Conservation (phyloP, 768 basidiomycete species). For the Tulasnella sp. region DNA sequence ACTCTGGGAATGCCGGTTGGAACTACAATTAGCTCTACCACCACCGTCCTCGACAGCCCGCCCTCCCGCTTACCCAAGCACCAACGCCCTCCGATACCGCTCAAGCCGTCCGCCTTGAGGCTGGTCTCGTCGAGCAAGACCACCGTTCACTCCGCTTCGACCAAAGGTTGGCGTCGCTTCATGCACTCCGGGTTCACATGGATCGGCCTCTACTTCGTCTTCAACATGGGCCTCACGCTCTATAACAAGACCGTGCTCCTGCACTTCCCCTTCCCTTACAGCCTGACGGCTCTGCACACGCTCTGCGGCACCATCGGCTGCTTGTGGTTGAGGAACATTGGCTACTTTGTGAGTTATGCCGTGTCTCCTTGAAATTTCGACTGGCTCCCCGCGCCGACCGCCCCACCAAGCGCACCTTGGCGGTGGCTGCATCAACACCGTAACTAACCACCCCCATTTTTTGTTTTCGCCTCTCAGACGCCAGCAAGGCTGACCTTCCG, state of each 20-base stretch:
- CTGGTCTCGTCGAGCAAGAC: not conserved
- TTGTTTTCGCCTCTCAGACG: constrained; percentile 33
- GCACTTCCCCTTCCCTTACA: constrained; percentile 93
- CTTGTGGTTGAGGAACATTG: constrained; percentile 56
- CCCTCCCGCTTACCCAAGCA: not conserved
- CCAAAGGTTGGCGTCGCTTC: not conserved
- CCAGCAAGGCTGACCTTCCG: constrained; percentile 53
- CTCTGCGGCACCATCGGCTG: constrained; percentile 81
- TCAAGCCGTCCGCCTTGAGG: not conserved
- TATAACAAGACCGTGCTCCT: constrained; percentile 94
- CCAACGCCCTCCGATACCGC: not conserved
- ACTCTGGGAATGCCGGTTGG: not conserved
- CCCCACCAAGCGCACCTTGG: not conserved
- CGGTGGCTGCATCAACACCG: not conserved
- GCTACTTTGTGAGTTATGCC: constrained; percentile 47
- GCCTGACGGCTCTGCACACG: constrained; percentile 88
- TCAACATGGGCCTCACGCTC: constrained; percentile 88
- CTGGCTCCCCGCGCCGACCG: not conserved
- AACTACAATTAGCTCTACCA: not conserved
- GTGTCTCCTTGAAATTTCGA: not conserved
- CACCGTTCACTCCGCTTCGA: not conserved
- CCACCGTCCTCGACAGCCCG: not conserved
- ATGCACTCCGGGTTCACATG: constrained; percentile 41
- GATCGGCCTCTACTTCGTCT: constrained; percentile 79
- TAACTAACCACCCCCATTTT: not conserved